Conservation (phyloP, 306 rosid species). For the Biancaea sappan region DNA sequence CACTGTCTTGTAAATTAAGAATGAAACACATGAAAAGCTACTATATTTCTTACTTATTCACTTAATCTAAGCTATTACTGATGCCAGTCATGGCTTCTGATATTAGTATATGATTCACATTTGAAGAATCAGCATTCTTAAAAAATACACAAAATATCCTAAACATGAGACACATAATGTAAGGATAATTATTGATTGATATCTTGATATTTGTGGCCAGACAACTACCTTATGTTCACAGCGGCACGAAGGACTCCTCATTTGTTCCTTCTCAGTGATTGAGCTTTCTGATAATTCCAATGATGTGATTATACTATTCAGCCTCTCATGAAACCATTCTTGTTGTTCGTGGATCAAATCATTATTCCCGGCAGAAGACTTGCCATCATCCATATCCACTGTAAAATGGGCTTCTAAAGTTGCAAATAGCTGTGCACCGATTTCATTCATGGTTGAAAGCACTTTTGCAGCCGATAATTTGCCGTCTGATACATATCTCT, state of each 20-base stretch:
- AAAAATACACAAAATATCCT: constrained; percentile 43
- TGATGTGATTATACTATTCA: constrained; percentile 55
- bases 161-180: constrained; percentile 47
- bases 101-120: constrained; percentile 23
- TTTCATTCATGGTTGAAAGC: constrained; percentile 67
- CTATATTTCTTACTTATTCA: constrained; percentile 14
- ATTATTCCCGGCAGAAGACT: constrained; percentile 36
- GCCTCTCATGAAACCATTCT: constrained; percentile 52
- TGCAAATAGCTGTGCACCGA: constrained; percentile 60
- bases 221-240: constrained; percentile 75
- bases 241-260: constrained; percentile 41
- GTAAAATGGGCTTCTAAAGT: constrained; percentile 63
- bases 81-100: constrained; percentile 35
- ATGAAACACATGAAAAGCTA: constrained; percentile 16
- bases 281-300: constrained; percentile 56
- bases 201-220: constrained; percentile 59
- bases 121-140: constrained; percentile 30
- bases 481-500: constrained; percentile 55
- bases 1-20: constrained; percentile 2
- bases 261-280: constrained; percentile 39
- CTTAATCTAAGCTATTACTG: constrained; percentile 38
- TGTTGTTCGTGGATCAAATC: constrained; percentile 54
- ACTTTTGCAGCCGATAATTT: constrained; percentile 52
- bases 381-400: constrained; percentile 40
- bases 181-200: constrained; percentile 52